Evolutionary conservation across 1,284 basidiomycete genomes (phyloP), one percentile per base, ranked within the genome.

Genomic region (Irpex sp.): DNA sequence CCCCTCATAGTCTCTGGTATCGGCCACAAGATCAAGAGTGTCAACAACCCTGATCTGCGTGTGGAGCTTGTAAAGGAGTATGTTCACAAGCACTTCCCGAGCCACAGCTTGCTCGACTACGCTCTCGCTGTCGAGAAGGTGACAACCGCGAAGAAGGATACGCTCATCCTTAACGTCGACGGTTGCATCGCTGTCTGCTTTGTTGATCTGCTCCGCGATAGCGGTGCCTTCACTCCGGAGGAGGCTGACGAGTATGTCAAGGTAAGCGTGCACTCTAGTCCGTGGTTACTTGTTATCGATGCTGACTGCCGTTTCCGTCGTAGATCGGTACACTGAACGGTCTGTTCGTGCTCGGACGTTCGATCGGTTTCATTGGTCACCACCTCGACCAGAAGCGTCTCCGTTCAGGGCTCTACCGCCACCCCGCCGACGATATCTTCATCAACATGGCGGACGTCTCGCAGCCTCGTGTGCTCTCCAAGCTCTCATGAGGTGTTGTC

Each of bases 11-110:
- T 98, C 82, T 94, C 92, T 69, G 97, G 97, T 84, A 99, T 99
- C 72, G 97, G 97, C 63, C 97, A 99, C 89, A 98, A 98, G 87
- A 98, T 99, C 85, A 99, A 99, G 90, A 94, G 92, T 70, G 93
- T 96, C 73, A 96, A 94, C 81, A 97, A 97, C 87, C 96, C 95
- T 64, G 94, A 97, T 84, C 82, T 95, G 59, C 95, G 97, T 77
- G 97, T 99, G 70, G 92, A 96, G 81, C 91, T 99, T 64, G 96
- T 99, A 66, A 98, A 98, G 85, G 95, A 97, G 81, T 99, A 93
- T 74, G 96, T 97, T 66, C 82, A 77, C 79, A 96, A 97, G 82
- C 83, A 97, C 85, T 99, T 99, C 93, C 96, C 96, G 5, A 91
- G 88, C 75, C 88, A 95, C 82, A 88, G 86, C 68, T 82, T 96